Base-by-base conservation (phyloP, 2,329 filamentous ascomycete species). In the Epichloe bromicola region DNA sequence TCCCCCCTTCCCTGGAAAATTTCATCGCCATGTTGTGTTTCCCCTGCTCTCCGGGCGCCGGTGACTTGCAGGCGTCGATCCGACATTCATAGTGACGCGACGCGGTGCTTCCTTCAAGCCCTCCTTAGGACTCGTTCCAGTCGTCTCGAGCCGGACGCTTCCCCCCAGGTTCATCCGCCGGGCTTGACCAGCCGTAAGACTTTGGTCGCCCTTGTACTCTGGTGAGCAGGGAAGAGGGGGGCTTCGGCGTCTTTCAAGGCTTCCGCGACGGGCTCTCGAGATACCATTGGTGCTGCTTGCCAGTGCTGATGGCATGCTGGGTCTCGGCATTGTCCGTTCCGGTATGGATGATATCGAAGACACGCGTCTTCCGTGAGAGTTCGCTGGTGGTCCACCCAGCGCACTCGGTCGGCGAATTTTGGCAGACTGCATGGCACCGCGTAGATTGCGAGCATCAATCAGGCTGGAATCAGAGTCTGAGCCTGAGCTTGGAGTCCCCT, bases 171-270 rank as follows among this genome's bases (percentile, higher is more conserved):
- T 75, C 76, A 81, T 80, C 44, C 78, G 70, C 49, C 78, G 65
- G 20, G 76, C 78, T 59, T 81, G 77, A 2, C 75, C 76, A 1
- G 73, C 66, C 11, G 76, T 79, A 55, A 80, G 68, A 3, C 65
- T 61, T 53, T 67, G 64, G 23, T 69, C 64, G 15, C 60, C 54
- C 48, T 61, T 66, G 50, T 57, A 58, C 20, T 74, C 70, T 2
- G 76, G 72, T 37, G 74, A 75, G 62, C 74, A 79, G 36, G 68
- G 62, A 57, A 80, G 70, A 14, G 78, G 76, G 76, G 76, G 76
- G 54, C 74, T 77, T 48, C 71, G 67, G 37, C 74, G 69, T 46
- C 74, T 67, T 61, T 79, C 75, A 2, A 69, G 61, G 53, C 74
- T 76, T 53, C 69, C 70, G 39, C 76, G 69, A 40, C 76, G 69